Base-by-base conservation (phyloP, 192 early-diverging fungal species). In the Podila clonocystis region DNA sequence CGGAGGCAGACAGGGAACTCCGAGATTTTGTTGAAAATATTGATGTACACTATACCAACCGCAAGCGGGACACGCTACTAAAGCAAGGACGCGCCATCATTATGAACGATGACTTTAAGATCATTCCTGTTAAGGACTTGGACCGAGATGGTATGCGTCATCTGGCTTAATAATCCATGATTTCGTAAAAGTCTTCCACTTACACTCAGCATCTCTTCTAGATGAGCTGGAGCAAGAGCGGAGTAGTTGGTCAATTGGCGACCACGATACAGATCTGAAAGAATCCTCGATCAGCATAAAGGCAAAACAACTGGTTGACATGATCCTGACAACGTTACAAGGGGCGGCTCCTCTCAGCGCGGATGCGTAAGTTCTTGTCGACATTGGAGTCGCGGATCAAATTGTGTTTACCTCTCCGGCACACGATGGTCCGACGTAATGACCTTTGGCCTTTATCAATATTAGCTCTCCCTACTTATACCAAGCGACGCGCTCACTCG, bases 31-130 rank as follows among this genome's bases (percentile, higher is more conserved):
- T 87, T 5, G 65, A 74, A 22, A 76, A 84, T 36, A 77, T 88
- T 34, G 89, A 90, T 63, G 22, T 79, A 2, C 86, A 86, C 34
- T 87, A 87, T 58, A 86, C 87, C 13, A 76, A 82, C 58, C 73
- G 74, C 49, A 82, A 84, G 45, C 63, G 86, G 20, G 82, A 86
- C 20, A 82, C 71, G 11, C 48, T 90, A 1, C 61, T 90, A 22
- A 68, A 79, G 20, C 38, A 75, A 36, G 89, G 82, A 28, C 73
- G 89, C 11, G 78, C 75, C 26, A 69, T 88, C 15, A 88, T 90
- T 68, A 67, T 87, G 50, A 77, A 78, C 45, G 74, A 75, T 17
- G 75, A 82, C 8, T 90, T 87, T 36, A 64, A 34, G 60, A 58
- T 62, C 12, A 83, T 70, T 60, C 77, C 20, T 26, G 71, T 73